Percentiles rank a stretch among this genome's conserved stretches.
phyloP scores from a whole-genome alignment of 805 yeast species.

The Candida rishiriensis region DNA sequence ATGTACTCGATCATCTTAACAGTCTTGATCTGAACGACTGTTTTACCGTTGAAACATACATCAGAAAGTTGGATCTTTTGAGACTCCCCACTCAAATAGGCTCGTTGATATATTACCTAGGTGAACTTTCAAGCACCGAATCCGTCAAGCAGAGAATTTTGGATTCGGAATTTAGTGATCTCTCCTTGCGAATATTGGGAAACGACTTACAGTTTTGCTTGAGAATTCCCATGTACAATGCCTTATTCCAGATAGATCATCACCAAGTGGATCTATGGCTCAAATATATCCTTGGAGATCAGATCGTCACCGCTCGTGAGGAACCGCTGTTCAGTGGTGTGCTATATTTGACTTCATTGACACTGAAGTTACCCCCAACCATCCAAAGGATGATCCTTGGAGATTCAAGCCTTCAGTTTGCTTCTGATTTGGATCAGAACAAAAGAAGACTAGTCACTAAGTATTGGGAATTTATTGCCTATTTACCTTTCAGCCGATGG shows the following conservation, averaged over 20 bases:
- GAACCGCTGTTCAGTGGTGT: conserved; percentile 13
- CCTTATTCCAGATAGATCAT: conserved; percentile 10
- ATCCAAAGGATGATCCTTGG: conserved; percentile 6
- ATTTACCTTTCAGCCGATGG: conserved; percentile 10
- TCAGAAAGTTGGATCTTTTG: conserved; percentile 7
- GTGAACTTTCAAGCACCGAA: conserved; percentile 3
- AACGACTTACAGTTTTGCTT: conserved; percentile 6
- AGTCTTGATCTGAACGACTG: conserved; percentile 8
- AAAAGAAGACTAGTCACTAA: conserved; percentile 3
- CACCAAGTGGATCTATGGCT: conserved; percentile 14
- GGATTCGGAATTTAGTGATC: neutral
- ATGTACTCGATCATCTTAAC: conserved; percentile 8
- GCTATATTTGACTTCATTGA: conserved; percentile 7
- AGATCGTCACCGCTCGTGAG: conserved; percentile 4
- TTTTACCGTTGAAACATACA: conserved; percentile 9
- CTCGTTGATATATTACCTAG: conserved; percentile 9
- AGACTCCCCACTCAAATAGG: conserved; percentile 16
- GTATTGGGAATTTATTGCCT: conserved; percentile 16
- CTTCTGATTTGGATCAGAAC: neutral
- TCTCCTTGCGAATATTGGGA: conserved; percentile 2
- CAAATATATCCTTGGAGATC: conserved; percentile 2
- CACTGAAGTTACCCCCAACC: conserved; percentile 3
- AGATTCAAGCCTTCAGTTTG: neutral
- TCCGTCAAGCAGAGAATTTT: neutral
- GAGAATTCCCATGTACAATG: conserved; percentile 8